Conservation (phyloP, 2,329 filamentous ascomycete genomes). For the Trichoderma atroviride region DNA sequence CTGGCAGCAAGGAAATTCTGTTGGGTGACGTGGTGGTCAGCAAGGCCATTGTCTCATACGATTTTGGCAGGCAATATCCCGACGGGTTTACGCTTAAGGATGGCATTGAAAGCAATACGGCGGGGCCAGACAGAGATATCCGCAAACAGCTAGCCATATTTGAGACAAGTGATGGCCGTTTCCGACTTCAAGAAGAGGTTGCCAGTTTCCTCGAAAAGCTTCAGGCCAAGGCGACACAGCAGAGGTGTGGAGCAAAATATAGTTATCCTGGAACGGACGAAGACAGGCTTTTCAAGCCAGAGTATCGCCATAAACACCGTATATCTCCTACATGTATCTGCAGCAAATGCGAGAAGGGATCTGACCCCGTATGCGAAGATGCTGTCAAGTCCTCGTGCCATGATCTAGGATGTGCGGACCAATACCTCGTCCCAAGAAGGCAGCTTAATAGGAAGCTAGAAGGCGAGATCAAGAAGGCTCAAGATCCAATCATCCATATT, state of each 20-base stretch:
- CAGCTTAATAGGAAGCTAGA: background rate
- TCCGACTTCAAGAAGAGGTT: slow-evolving; percentile 16
- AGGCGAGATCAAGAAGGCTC: background rate
- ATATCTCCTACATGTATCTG: background rate
- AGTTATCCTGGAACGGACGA: slow-evolving; percentile 34
- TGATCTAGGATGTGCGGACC: background rate
- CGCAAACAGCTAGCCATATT: slow-evolving; percentile 33
- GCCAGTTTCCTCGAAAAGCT: slow-evolving; percentile 24
- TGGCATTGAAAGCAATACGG: slow-evolving; percentile 32
- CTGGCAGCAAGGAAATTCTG: slow-evolving; percentile 29
- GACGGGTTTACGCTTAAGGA: slow-evolving; percentile 34
- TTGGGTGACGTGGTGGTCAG: slow-evolving; percentile 41
- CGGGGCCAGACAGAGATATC: slow-evolving; percentile 34
- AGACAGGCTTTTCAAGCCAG: slow-evolving; percentile 38
- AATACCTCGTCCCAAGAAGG: background rate
- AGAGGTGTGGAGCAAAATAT: slow-evolving; percentile 27
- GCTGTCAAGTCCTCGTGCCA: background rate
- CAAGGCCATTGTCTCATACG: slow-evolving; percentile 36
- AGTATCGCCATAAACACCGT: slow-evolving; percentile 40
- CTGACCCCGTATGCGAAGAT: background rate
- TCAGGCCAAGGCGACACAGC: slow-evolving; percentile 11
- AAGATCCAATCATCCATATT: background rate
- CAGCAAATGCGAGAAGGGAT: background rate
- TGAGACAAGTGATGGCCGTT: slow-evolving; percentile 26
- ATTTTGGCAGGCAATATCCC: slow-evolving; percentile 35